phyloP scores from a whole-genome alignment of 345 rosid species.

The Syzygium grande region DNA sequence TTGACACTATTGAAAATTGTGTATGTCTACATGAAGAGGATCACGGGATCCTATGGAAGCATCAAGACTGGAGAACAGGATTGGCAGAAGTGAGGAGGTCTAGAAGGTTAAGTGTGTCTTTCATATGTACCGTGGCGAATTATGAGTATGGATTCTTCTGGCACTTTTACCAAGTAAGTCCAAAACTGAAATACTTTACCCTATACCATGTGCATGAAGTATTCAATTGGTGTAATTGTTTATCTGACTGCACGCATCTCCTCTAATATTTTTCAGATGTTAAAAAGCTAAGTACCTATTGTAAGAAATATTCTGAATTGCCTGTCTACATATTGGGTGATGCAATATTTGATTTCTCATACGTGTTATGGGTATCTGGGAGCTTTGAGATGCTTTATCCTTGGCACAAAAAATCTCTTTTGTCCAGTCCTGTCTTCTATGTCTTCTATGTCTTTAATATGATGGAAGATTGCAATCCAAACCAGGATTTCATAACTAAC shows the following conservation, averaged over 20 bases:
- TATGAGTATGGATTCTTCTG: constrained; percentile 90
- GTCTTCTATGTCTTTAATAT: neutral
- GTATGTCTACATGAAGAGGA: constrained; percentile 94
- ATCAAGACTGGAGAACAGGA: constrained; percentile 98
- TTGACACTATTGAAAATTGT: constrained; percentile 87
- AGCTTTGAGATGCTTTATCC: neutral
- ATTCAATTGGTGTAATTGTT: neutral
- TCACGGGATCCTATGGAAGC: constrained; percentile 90
- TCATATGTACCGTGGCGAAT: constrained; percentile 81
- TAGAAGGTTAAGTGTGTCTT: constrained; percentile 75
- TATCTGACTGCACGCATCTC: neutral
- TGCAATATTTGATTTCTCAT: neutral
- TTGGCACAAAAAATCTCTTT: neutral
- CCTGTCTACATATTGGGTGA: neutral
- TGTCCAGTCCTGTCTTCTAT: neutral
- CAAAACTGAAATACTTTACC: neutral
- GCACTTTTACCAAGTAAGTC: constrained; percentile 88
- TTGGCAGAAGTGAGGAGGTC: constrained; percentile 92
- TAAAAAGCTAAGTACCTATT: neutral
- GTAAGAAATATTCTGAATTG: neutral
- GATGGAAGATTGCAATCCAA: neutral
- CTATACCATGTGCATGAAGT: neutral
- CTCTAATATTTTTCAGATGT: neutral
- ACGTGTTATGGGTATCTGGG: neutral
- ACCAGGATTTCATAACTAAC: neutral